phyloP scores from a whole-genome alignment of 352 stramenopile species.

The Pythium utonaiense region DNA sequence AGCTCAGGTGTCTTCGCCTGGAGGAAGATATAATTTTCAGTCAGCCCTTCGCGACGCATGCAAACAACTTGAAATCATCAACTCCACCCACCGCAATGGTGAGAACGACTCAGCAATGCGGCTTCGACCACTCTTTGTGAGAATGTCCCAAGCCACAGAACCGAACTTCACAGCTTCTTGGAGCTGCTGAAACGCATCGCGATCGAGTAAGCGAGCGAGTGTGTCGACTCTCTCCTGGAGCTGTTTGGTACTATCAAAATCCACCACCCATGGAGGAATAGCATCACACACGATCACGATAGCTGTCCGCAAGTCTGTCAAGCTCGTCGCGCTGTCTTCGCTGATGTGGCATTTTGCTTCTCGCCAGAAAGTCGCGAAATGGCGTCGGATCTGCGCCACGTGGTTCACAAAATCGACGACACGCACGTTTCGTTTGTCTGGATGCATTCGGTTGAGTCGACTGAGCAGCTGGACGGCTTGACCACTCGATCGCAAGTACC shows the following conservation, averaged over 20 bases:
- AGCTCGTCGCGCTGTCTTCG: neutral
- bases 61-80: neutral
- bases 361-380: slow-evolving; percentile 29
- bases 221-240: neutral
- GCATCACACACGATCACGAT: neutral
- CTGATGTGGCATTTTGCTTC: neutral
- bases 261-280: neutral
- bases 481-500: slow-evolving; percentile 53
- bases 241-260: neutral
- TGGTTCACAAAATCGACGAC: slow-evolving; percentile 79
- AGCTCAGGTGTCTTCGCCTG: neutral
- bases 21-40: neutral
- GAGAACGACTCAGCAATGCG: neutral
- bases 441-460: slow-evolving; percentile 73
- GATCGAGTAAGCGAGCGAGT: slow-evolving; percentile 4
- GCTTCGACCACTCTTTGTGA: neutral
- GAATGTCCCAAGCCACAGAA: neutral
- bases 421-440: slow-evolving; percentile 40
- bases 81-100: neutral
- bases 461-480: slow-evolving; percentile 80
- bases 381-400: slow-evolving; percentile 51
- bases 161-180: slow-evolving; percentile 6
- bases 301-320: slow-evolving; percentile 10
- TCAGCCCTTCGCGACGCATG: neutral
- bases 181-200: slow-evolving; percentile 22